Base-by-base conservation (phyloP, 2,329 filamentous ascomycete genomes). In the Ceratocystis cubensis region DNA sequence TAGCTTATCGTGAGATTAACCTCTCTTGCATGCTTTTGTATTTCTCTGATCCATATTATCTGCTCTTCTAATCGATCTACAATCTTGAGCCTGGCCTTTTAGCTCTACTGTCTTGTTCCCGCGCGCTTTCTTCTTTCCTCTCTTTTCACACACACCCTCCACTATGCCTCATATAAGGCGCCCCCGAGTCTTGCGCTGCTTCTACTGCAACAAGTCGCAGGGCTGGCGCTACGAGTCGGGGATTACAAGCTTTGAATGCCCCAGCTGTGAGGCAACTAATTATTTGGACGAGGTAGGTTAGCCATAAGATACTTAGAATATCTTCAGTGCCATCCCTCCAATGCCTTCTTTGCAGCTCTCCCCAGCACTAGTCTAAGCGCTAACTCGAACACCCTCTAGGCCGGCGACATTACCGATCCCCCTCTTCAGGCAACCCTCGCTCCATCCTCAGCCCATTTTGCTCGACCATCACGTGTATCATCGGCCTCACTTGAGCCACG, bases 321-420 rank as follows among this genome's bases (percentile, higher is more conserved):
- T 63, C 8, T 28, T 28, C 17, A 25, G 33, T 20, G 6, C n/a
- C 53, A 7, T 66, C n/a, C 17, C 20, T 45, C 65, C 25, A 3
- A 5, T n/a, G n/a, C 46, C 50, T 30, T 4, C 28, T n/a, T 28
- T 30, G 22, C 53, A 13, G 10, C 44, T 15, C 33, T 50, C 44
- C 53, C 17, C 22, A 22, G 5, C 4, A 13, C n/a, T 10, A 17
- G 28, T 48, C 22, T 33, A 33, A 37, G 61, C n/a, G 33, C 25
- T 17, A 44, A 33, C 41, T 8, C 25, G 1, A 17, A 5, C 64
- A n/a, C 25, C 46, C 50, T 61, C 61, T 63, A 94, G 88, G 84
- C 90, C 74, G 93, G 93, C 72, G 86, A 95, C 63, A 94, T 97
- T 70, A 88, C 89, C 66, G 93, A 99, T 75, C 90, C 92, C 30